Percentiles rank a stretch among this genome's conserved stretches.
These are phyloP conservation scores for Metarhizium album DNA, from an alignment of 2,329 filamentous ascomycete species.

Conservation along the genomic window DNA sequence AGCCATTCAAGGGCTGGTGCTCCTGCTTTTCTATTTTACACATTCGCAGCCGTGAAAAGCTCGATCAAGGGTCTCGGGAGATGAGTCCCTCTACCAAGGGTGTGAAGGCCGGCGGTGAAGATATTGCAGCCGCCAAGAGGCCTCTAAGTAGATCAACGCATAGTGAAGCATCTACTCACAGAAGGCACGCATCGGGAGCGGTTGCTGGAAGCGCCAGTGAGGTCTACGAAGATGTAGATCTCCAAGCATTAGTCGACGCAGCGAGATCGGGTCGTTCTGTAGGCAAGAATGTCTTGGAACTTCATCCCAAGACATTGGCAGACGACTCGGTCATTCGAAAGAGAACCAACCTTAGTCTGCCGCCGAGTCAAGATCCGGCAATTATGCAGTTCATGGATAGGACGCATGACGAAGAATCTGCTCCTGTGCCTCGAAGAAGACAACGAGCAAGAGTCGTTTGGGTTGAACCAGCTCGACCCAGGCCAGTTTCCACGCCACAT, in stretches of 20 bases:
- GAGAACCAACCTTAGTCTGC: slow-evolving; percentile 17
- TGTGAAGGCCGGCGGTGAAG: not conserved
- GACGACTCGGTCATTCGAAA: slow-evolving; percentile 27
- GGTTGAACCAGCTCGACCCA: slow-evolving; percentile 13
- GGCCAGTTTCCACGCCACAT: slow-evolving; percentile 5
- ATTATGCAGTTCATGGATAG: slow-evolving; percentile 19
- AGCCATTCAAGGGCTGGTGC: slow-evolving; percentile 13
- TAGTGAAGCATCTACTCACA: slow-evolving; percentile 1
- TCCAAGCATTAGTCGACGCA: slow-evolving; percentile 20
- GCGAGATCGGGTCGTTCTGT: slow-evolving; percentile 17
- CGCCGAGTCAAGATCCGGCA: slow-evolving; percentile 29
- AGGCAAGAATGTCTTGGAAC: slow-evolving; percentile 23
- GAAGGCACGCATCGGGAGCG: not conserved
- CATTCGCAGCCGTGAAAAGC: slow-evolving; percentile 12
- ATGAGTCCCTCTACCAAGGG: slow-evolving; percentile 14
- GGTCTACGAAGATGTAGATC: slow-evolving; percentile 15
- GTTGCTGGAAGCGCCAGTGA: not conserved
- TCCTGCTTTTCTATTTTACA: slow-evolving; percentile 12
- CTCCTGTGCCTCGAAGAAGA: slow-evolving; percentile 6
- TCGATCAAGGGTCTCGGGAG: slow-evolving; percentile 13
- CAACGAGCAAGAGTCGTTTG: slow-evolving; percentile 7
- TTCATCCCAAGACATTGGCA: slow-evolving; percentile 28
- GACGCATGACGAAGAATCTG: slow-evolving; percentile 4
- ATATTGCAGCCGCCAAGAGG: not conserved
- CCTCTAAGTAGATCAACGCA: slow-evolving; percentile 6